Conservation (phyloP, 495 filamentous ascomycete genomes). For the Apodospora peruviana region DNA sequence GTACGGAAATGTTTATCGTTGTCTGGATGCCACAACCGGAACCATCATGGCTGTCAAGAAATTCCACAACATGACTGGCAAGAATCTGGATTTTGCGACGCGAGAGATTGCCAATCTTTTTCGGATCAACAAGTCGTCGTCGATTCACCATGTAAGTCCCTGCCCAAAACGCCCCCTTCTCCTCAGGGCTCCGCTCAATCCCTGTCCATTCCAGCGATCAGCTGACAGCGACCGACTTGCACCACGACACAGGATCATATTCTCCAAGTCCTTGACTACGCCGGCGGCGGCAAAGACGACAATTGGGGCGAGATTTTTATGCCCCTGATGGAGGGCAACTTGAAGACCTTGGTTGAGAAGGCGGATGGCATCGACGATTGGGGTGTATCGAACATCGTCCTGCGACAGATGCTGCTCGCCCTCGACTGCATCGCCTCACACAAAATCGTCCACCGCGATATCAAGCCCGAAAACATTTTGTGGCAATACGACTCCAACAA, state of each 20-base stretch:
- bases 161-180: not conserved
- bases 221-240: not conserved
- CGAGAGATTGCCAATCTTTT: slow-evolving; percentile 23
- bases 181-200: not conserved
- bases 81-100: slow-evolving; percentile 23
- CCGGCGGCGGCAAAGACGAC: slow-evolving; percentile 7
- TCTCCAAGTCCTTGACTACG: slow-evolving; percentile 19
- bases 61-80: slow-evolving; percentile 26
- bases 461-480: slow-evolving; percentile 78
- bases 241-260: slow-evolving; percentile 21
- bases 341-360: slow-evolving; percentile 15
- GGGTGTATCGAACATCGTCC: slow-evolving; percentile 11
- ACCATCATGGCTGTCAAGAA: slow-evolving; percentile 27
- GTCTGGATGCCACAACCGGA: slow-evolving; percentile 18
- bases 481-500: slow-evolving; percentile 9
- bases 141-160: slow-evolving; percentile 21
- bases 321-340: slow-evolving; percentile 23
- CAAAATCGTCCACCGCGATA: slow-evolving; percentile 69
- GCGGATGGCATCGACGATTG: not conserved
- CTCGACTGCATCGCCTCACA: slow-evolving; percentile 31
- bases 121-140: slow-evolving; percentile 17
- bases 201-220: too few species aligned
- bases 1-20: slow-evolving; percentile 25
- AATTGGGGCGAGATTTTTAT: slow-evolving; percentile 31
- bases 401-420: slow-evolving; percentile 30